A percentile compares a stretch with the other conserved stretches of the same genome.
Evolutionary conservation across 2,329 filamentous ascomycete species (phyloP).

Genomic region (Dactylonectria macrodidyma): DNA sequence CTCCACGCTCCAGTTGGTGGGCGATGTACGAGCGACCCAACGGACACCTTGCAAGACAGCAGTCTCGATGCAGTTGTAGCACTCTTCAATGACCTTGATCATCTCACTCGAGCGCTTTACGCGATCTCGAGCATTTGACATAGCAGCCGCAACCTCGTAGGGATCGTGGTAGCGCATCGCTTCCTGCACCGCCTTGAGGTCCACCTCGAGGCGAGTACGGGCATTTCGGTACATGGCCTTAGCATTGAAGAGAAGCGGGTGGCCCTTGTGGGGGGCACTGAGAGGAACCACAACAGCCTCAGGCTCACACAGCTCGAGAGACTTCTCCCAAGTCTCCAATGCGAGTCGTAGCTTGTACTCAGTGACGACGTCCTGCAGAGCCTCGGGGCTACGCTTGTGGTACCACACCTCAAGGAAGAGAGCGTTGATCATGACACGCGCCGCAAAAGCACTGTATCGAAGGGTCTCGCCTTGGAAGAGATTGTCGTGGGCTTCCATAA

Average conservation of each 20-base stretch:
- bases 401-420: slow-evolving; percentile 99
- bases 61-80: slow-evolving; percentile 97
- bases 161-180: slow-evolving; percentile 96
- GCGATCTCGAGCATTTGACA: slow-evolving; percentile 94
- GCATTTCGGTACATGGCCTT: slow-evolving; percentile 98
- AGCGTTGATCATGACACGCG: slow-evolving; percentile 98
- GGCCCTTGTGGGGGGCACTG: slow-evolving; percentile 94
- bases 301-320: slow-evolving; percentile 91
- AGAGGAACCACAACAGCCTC: slow-evolving; percentile 91
- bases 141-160: slow-evolving; percentile 95
- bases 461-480: slow-evolving; percentile 94
- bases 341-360: slow-evolving; percentile 98
- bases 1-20: slow-evolving; percentile 99
- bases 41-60: slow-evolving; percentile 94
- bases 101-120: slow-evolving; percentile 97
- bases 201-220: slow-evolving; percentile 91
- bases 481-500: slow-evolving; percentile 94
- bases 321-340: slow-evolving; percentile 99
- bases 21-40: slow-evolving; percentile 97
- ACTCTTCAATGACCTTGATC: slow-evolving; percentile 98
- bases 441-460: slow-evolving; percentile 96
- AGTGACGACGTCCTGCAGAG: slow-evolving; percentile 95
- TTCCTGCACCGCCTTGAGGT: slow-evolving; percentile 96
- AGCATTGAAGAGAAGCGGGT: slow-evolving; percentile 97
- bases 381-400: slow-evolving; percentile 98